phyloP scores from a whole-genome alignment of 495 filamentous ascomycete genomes.

The Aspergillus baeticus region DNA sequence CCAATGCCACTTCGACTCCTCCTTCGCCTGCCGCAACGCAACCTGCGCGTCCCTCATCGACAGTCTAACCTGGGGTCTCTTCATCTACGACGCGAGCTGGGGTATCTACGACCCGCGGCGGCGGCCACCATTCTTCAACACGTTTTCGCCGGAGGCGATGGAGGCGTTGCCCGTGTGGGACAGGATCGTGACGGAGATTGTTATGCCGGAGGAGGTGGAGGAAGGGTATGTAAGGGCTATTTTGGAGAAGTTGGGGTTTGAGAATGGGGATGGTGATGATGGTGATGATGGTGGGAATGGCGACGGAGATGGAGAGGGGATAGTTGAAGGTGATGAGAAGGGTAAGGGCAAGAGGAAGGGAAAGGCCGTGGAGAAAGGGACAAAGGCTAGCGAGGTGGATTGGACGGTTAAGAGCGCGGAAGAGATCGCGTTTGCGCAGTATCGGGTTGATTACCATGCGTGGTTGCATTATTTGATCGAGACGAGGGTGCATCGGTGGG shows the following conservation, averaged over 20 bases:
- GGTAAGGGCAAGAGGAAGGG: no score
- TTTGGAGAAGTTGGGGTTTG: no score
- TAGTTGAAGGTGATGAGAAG: no score
- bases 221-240: no score
- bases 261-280: no score
- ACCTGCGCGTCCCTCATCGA: neutral
- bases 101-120: constrained; percentile 20
- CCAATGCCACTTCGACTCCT: no score
- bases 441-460: constrained; percentile 36
- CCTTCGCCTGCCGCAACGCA: neutral
- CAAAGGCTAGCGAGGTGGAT: neutral
- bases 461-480: constrained; percentile 29
- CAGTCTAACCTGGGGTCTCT: constrained; percentile 6
- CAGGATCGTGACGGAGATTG: no score
- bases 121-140: constrained; percentile 25
- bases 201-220: no score
- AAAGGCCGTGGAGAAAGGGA: neutral
- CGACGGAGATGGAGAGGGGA: no score
- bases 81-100: constrained; percentile 22
- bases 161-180: neutral
- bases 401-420: neutral
- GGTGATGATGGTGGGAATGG: no score
- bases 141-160: neutral
- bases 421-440: constrained; percentile 27
- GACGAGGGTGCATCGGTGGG: constrained; percentile 9